A percentile compares a stretch with the other conserved stretches of the same genome.
Conservation (phyloP, 768 basidiomycete genomes). For the Suillus fuscotomentosus region DNA sequence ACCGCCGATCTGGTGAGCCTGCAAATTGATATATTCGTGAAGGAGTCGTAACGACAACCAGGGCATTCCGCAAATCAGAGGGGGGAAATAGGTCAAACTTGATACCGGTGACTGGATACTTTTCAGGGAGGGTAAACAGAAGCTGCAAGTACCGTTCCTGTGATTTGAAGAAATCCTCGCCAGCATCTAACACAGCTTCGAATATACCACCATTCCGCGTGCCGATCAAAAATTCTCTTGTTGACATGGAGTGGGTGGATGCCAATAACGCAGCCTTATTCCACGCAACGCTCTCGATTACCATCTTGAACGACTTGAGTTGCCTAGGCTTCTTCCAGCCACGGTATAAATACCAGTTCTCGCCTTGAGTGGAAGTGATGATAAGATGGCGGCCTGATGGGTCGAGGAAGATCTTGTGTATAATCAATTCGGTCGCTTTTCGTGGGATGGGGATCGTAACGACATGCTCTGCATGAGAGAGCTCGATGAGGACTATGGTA, state of each 20-base stretch:
- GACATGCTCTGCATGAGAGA: conserved; percentile 84
- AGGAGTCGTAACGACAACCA: conserved; percentile 82
- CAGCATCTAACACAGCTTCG: conserved; percentile 86
- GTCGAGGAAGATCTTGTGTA: conserved; percentile 87
- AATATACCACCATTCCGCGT: conserved; percentile 83
- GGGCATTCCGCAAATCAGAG: conserved; percentile 54
- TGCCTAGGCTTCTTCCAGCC: conserved; percentile 80
- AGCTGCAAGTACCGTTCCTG: conserved; percentile 75
- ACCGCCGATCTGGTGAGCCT: conserved; percentile 61
- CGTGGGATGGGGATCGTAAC: conserved; percentile 74
- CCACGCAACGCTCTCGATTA: conserved; percentile 93
- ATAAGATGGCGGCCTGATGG: conserved; percentile 91
- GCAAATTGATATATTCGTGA: conserved; percentile 90
- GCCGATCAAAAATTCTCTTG: conserved; percentile 84
- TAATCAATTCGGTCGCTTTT: conserved; percentile 71
- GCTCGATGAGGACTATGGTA: conserved; percentile 82
- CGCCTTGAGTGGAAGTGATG: conserved; percentile 82
- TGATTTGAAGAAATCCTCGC: conserved; percentile 90
- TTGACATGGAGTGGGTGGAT: conserved; percentile 68
- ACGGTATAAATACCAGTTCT: conserved; percentile 89
- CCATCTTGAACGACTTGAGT: conserved; percentile 78
- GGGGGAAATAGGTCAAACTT: conserved; percentile 76
- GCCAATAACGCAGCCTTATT: conserved; percentile 68
- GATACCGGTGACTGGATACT: conserved; percentile 81
- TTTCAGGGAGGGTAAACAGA: conserved; percentile 77